These are phyloP conservation scores for Penicillium psychrofluorescens DNA, from an alignment of 495 filamentous ascomycete genomes.

Conservation along the genomic window DNA sequence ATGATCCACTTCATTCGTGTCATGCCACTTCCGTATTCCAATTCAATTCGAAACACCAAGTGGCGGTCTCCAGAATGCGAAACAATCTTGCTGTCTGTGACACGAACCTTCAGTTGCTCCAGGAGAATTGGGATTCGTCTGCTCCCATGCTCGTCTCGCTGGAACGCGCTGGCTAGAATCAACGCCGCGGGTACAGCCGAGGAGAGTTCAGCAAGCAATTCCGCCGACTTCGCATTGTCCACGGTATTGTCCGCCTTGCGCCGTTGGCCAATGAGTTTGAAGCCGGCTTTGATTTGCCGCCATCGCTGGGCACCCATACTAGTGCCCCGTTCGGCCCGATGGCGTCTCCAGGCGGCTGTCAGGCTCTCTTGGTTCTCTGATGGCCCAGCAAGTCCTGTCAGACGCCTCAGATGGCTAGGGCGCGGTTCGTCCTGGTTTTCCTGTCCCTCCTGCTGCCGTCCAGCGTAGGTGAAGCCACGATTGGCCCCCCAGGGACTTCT, in stretches of 20 bases:
- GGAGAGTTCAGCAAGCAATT: slow-evolving; percentile 89
- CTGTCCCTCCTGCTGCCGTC: slow-evolving; percentile 28
- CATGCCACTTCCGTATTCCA: slow-evolving; percentile 93
- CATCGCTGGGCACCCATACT: slow-evolving; percentile 80
- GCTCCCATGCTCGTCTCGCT: slow-evolving; percentile 92
- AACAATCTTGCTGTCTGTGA: slow-evolving; percentile 70
- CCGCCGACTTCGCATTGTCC: slow-evolving; percentile 91
- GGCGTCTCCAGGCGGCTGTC: slow-evolving; percentile 44
- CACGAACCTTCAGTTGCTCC: slow-evolving; percentile 86
- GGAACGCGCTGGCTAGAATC: slow-evolving; percentile 93
- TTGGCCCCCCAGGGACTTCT: slow-evolving; percentile 48
- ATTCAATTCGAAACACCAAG: slow-evolving; percentile 78
- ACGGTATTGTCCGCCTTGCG: slow-evolving; percentile 76
- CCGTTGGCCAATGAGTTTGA: slow-evolving; percentile 71
- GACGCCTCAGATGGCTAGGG: slow-evolving; percentile 64
- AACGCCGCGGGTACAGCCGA: slow-evolving; percentile 87
- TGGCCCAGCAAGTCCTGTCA: slow-evolving; percentile 63
- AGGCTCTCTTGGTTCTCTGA: slow-evolving; percentile 47
- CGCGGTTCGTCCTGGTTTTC: slow-evolving; percentile 45
- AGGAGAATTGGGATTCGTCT: slow-evolving; percentile 89
- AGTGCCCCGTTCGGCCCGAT: slow-evolving; percentile 52
- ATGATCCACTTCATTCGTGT: slow-evolving; percentile 98
- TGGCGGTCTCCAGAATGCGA: slow-evolving; percentile 66
- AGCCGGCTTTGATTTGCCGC: slow-evolving; percentile 74
- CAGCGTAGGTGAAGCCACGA: slow-evolving; percentile 49